Percentiles rank a stretch among this genome's conserved stretches.
Evolutionary conservation across 768 basidiomycete genomes (phyloP).

Genomic region (Panellus pusillus): DNA sequence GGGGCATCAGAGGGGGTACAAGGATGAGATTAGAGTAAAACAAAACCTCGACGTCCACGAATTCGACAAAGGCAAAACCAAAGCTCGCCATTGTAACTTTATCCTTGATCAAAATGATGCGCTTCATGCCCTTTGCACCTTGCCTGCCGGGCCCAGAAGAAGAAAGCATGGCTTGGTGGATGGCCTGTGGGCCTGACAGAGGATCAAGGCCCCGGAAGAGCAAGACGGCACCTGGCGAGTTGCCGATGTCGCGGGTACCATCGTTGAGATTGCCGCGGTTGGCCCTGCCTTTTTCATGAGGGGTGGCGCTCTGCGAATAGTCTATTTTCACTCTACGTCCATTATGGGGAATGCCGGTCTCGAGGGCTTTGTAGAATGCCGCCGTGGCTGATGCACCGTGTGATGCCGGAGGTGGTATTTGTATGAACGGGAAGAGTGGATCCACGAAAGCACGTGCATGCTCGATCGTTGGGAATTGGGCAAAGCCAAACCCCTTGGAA

Average conservation of each 20-base stretch:
- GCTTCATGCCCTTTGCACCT: slow-evolving; percentile 83
- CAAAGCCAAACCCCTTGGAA: slow-evolving; percentile 97
- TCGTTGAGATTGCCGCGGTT: slow-evolving; percentile 77
- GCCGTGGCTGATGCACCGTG: slow-evolving; percentile 78
- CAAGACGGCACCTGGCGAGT: slow-evolving; percentile 76
- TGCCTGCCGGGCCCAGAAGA: slow-evolving; percentile 78
- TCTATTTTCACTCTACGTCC: slow-evolving; percentile 94
- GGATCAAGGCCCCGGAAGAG: slow-evolving; percentile 91
- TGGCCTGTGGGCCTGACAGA: slow-evolving; percentile 83
- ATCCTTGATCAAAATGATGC: slow-evolving; percentile 89
- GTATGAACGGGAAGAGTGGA: slow-evolving; percentile 86
- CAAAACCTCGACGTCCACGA: slow-evolving; percentile 74
- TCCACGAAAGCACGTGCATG: slow-evolving; percentile 91
- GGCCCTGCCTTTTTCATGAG: slow-evolving; percentile 60
- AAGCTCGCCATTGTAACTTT: slow-evolving; percentile 84
- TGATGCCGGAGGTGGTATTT: slow-evolving; percentile 88
- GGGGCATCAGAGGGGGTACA: slow-evolving; percentile 11
- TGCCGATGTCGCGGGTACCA: slow-evolving; percentile 94
- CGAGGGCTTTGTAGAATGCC: slow-evolving; percentile 72
- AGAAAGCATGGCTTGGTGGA: slow-evolving; percentile 77
- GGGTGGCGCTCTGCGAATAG: slow-evolving; percentile 84
- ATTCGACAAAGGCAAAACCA: slow-evolving; percentile 94
- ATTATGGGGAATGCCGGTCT: slow-evolving; percentile 67
- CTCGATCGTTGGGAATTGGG: slow-evolving; percentile 83
- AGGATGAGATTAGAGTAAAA: neutral